Evolutionary conservation across 2,329 filamentous ascomycete genomes (phyloP).

Genomic region (Septoria petroselini): DNA sequence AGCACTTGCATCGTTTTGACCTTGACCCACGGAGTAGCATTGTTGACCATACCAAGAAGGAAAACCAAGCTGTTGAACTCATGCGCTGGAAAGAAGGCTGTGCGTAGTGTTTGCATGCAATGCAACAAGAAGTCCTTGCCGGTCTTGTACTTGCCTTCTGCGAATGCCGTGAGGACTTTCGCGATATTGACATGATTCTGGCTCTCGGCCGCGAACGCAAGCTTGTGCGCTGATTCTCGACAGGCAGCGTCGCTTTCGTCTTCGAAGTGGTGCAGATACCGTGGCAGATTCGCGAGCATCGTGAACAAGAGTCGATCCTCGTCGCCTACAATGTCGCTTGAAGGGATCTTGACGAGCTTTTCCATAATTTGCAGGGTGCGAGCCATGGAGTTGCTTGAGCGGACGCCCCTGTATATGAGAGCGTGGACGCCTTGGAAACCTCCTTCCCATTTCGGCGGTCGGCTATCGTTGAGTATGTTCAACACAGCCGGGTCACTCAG

Average conservation of each 20-base stretch:
- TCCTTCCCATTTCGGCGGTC: conserved; percentile 85
- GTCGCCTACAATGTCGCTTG: conserved; percentile 75
- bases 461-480: conserved; percentile 68
- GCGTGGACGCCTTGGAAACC: conserved; percentile 81
- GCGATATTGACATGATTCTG: conserved; percentile 68
- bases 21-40: conserved; percentile 84
- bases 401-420: conserved; percentile 84
- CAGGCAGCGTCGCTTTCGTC: conserved; percentile 56
- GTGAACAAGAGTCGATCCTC: conserved; percentile 79
- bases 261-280: conserved; percentile 78
- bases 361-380: conserved; percentile 75
- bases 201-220: conserved; percentile 69
- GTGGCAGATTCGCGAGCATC: conserved; percentile 85
- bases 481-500: conserved; percentile 68
- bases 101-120: conserved; percentile 69
- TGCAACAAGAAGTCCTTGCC: conserved; percentile 74
- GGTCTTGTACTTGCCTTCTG: conserved; percentile 62
- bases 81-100: conserved; percentile 74
- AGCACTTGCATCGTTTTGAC: conserved; percentile 89
- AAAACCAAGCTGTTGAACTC: conserved; percentile 87
- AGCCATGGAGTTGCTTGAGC: conserved; percentile 79
- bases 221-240: conserved; percentile 62
- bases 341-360: conserved; percentile 72
- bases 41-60: conserved; percentile 85
- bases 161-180: conserved; percentile 66